These are phyloP conservation scores for Mucor circinelloides DNA, from an alignment of 371 early-diverging fungal genomes.

Conservation along the genomic window DNA sequence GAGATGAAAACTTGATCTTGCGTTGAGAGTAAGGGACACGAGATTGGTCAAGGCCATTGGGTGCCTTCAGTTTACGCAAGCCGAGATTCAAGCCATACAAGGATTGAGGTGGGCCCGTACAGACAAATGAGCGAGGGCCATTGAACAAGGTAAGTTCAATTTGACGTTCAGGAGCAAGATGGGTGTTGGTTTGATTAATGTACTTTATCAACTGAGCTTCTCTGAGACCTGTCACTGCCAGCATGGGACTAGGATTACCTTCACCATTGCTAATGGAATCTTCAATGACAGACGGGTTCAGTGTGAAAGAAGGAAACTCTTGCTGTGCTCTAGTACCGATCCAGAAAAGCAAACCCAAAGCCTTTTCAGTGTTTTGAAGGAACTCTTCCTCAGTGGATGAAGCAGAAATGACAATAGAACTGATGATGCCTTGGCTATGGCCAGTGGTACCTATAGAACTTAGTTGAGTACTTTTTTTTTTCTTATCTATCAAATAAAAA, in stretches of 20 bases:
- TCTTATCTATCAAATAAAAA: too few species aligned
- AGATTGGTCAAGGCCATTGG: constrained; percentile 80
- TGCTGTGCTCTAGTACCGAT: constrained; percentile 89
- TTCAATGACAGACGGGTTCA: constrained; percentile 85
- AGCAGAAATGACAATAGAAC: constrained; percentile 88
- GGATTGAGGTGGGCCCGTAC: constrained; percentile 88
- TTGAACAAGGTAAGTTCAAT: constrained; percentile 85
- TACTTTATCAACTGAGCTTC: constrained; percentile 77
- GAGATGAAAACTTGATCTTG: constrained; percentile 83
- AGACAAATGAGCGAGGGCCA: constrained; percentile 84
- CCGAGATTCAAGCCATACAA: constrained; percentile 88
- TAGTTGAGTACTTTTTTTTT: constrained; percentile 7
- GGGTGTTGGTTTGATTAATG: constrained; percentile 83
- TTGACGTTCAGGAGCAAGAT: constrained; percentile 78
- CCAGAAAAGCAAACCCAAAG: constrained; percentile 88
- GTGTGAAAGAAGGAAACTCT: constrained; percentile 85
- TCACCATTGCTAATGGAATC: constrained; percentile 90
- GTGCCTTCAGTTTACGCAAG: constrained; percentile 86
- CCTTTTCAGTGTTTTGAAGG: constrained; percentile 79
- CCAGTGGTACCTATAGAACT: constrained; percentile 79
- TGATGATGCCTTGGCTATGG: constrained; percentile 94
- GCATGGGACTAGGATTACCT: constrained; percentile 94
- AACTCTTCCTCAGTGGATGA: constrained; percentile 85
- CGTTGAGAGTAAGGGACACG: constrained; percentile 86
- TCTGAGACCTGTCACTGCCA: constrained; percentile 80